These are phyloP conservation scores for Candida saitoana DNA, from an alignment of 805 yeast genomes.

Conservation along the genomic window DNA sequence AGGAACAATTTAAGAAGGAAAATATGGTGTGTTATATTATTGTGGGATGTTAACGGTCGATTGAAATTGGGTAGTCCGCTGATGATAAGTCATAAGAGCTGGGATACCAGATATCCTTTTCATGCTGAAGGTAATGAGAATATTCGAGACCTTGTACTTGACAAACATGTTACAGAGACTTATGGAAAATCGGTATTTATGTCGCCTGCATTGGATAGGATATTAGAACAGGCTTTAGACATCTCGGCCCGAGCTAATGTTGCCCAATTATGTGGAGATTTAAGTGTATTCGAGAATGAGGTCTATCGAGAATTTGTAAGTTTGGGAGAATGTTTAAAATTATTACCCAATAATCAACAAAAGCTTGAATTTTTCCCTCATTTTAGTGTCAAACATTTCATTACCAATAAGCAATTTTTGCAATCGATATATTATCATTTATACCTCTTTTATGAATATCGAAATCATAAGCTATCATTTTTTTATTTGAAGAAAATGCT, in stretches of 20 bases:
- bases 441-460: conserved; percentile 34
- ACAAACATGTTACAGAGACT: neutral
- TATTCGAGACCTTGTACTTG: conserved; percentile 25
- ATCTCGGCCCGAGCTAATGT: conserved; percentile 37
- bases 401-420: conserved; percentile 27
- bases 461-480: conserved; percentile 25
- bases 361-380: conserved; percentile 11
- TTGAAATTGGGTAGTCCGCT: conserved; percentile 30
- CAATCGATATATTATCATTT: conserved; percentile 26
- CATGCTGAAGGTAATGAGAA: conserved; percentile 34
- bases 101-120: conserved; percentile 28
- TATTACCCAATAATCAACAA: conserved; percentile 6
- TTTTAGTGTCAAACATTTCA: conserved; percentile 22
- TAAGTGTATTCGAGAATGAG: conserved; percentile 34
- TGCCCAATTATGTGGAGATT: conserved; percentile 27
- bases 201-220: neutral
- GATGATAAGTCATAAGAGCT: conserved; percentile 22
- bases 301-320: conserved; percentile 28
- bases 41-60: conserved; percentile 30
- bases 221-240: conserved; percentile 26
- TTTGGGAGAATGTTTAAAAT: conserved; percentile 15
- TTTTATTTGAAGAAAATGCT: conserved; percentile 29
- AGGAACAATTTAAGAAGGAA: conserved; percentile 50
- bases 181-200: neutral
- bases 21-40: conserved; percentile 46